Evolutionary conservation across 164 flowering plant genomes (phyloP).

Genomic region (Vitis cinerea): DNA sequence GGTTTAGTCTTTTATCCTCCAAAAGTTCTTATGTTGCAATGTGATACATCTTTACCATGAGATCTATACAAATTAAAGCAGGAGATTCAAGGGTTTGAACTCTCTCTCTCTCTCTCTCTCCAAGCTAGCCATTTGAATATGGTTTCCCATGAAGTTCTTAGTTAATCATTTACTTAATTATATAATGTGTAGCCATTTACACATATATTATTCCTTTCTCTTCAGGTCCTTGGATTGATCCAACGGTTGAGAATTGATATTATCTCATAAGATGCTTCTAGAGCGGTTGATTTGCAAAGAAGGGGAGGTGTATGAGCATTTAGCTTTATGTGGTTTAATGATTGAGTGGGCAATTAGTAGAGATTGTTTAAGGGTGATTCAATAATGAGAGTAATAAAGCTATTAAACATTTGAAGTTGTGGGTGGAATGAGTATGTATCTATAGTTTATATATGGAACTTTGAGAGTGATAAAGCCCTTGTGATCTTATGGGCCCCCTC

Average conservation of each 20-base stretch:
- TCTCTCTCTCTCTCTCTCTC: background rate
- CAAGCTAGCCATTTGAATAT: background rate
- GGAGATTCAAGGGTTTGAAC: background rate
- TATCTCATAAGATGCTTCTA: background rate
- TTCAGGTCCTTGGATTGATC: background rate
- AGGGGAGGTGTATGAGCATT: background rate
- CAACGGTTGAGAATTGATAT: background rate
- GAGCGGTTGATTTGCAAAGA: background rate
- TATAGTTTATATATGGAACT: background rate
- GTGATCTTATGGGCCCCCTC: constrained; percentile 22
- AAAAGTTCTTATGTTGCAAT: background rate
- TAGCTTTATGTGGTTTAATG: constrained; percentile 7
- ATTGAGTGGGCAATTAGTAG: constrained; percentile 2
- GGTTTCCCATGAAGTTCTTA: too few species aligned
- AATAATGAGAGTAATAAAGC: constrained; percentile 7
- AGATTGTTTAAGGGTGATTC: background rate
- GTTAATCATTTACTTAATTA: too few species aligned
- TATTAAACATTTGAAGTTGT: constrained; percentile 14
- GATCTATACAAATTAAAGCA: too few species aligned
- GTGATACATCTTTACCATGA: background rate
- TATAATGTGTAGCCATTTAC: too few species aligned
- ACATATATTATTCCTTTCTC: background rate
- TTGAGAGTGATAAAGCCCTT: constrained; percentile 12
- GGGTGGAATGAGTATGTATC: constrained; percentile 26
- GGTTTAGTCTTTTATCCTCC: constrained; percentile 3